Percentiles rank a stretch among this genome's conserved stretches.
Conservation (phyloP, 345 rosid genomes). For the thale cress (Arabidopsis thaliana) region DNA sequence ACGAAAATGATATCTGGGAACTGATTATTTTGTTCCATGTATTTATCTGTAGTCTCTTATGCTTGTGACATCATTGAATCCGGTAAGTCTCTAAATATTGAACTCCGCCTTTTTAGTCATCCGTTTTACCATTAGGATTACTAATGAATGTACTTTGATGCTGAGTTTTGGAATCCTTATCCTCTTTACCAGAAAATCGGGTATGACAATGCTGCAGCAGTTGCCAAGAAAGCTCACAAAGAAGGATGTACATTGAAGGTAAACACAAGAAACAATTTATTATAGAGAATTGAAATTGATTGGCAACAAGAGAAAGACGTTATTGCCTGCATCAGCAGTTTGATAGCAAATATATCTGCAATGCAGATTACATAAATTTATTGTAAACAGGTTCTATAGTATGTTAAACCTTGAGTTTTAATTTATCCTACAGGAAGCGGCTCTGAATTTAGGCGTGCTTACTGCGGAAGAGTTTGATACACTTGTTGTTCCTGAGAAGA, state of each 20-base stretch:
- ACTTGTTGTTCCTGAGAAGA: slow-evolving; percentile 95
- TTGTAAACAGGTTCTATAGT: neutral
- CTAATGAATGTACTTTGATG: neutral
- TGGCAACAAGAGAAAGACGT: neutral
- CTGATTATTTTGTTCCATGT: slow-evolving; percentile 10
- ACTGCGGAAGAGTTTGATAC: slow-evolving; percentile 80
- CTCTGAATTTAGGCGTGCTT: slow-evolving; percentile 75
- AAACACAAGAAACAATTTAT: slow-evolving; percentile 26
- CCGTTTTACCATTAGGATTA: slow-evolving; percentile 4
- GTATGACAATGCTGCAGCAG: slow-evolving; percentile 96
- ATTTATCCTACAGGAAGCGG: slow-evolving; percentile 70
- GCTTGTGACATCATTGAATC: slow-evolving; percentile 98
- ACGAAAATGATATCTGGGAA: slow-evolving; percentile 10
- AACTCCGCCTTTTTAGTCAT: slow-evolving; percentile 14
- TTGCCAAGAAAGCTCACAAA: slow-evolving; percentile 98
- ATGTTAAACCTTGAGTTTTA: neutral
- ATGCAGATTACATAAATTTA: neutral
- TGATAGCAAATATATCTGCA: neutral
- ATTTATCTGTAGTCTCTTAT: slow-evolving; percentile 70
- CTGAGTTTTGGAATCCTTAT: slow-evolving; percentile 11
- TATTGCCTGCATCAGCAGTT: slow-evolving; percentile 1
- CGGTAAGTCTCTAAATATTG: slow-evolving; percentile 60
- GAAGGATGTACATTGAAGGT: slow-evolving; percentile 95
- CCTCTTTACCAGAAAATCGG: slow-evolving; percentile 78
- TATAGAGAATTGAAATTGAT: slow-evolving; percentile 25